Conservation (phyloP, 192 early-diverging fungal genomes). For the Backusella tarrabulga region DNA sequence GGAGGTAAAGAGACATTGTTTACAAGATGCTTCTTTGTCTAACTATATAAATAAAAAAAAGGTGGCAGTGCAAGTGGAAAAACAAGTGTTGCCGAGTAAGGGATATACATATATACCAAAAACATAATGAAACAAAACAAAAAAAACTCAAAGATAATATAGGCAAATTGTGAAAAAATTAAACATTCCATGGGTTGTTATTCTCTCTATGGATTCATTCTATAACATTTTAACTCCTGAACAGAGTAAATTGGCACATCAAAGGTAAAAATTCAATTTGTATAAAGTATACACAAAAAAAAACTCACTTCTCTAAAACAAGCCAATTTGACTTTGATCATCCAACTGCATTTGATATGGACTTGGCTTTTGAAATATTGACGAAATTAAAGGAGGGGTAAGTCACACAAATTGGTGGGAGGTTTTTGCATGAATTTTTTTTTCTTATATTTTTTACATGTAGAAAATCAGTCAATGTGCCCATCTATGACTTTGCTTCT, state of each 20-base stretch:
- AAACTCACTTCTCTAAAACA: neutral
- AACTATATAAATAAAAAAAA: neutral
- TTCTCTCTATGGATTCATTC: slow-evolving; percentile 96
- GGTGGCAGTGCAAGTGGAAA: slow-evolving; percentile 83
- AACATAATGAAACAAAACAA: neutral
- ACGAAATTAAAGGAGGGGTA: slow-evolving; percentile 77
- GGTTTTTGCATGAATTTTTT: neutral
- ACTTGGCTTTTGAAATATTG: slow-evolving; percentile 66
- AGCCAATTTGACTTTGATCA: slow-evolving; percentile 94
- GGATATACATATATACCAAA: neutral
- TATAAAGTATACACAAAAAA: neutral
- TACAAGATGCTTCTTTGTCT: neutral
- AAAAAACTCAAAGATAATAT: neutral
- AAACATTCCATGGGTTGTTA: slow-evolving; percentile 82
- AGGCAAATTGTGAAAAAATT: slow-evolving; percentile 69
- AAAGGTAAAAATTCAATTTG: slow-evolving; percentile 35
- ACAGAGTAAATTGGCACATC: slow-evolving; percentile 53
- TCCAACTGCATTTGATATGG: slow-evolving; percentile 88
- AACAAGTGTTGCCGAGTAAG: slow-evolving; percentile 72
- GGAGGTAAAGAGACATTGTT: slow-evolving; percentile 47
- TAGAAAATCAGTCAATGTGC: slow-evolving; percentile 71
- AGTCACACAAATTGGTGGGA: neutral
- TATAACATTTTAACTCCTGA: slow-evolving; percentile 84
- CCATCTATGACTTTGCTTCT: slow-evolving; percentile 89
- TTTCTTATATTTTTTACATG: neutral